Evolutionary conservation across 108 stramenopile species (phyloP).

Genomic region (Fragilariopsis cylindrus): DNA sequence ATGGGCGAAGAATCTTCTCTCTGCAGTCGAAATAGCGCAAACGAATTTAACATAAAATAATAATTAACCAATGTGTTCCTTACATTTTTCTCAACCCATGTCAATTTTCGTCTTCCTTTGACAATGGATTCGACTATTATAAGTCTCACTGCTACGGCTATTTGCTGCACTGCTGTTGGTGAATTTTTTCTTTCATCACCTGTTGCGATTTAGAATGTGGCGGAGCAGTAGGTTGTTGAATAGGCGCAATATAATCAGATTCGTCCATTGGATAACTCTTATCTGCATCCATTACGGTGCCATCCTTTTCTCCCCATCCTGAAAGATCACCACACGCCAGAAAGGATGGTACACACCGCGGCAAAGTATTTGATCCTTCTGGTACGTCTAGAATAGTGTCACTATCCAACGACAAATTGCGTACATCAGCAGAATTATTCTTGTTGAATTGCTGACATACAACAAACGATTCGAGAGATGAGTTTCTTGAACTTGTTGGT

Average conservation of each 20-base stretch:
- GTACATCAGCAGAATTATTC: slow-evolving; percentile 16
- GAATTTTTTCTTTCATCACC: slow-evolving; percentile 32
- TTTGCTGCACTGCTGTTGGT: background rate
- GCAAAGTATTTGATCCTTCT: slow-evolving; percentile 13
- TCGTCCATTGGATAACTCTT: slow-evolving; percentile 77
- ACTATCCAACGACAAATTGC: slow-evolving; percentile 35
- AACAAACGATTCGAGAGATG: slow-evolving; percentile 90
- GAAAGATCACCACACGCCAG: slow-evolving; percentile 72
- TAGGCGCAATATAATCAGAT: slow-evolving; percentile 45
- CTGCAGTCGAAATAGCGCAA: slow-evolving; percentile 9
- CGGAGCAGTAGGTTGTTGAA: slow-evolving; percentile 76
- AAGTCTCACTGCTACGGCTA: background rate
- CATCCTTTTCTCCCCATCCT: slow-evolving; percentile 37
- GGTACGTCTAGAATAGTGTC: slow-evolving; percentile 27
- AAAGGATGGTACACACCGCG: slow-evolving; percentile 67
- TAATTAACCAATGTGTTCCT: background rate
- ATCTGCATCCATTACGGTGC: slow-evolving; percentile 75
- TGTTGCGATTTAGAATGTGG: slow-evolving; percentile 44
- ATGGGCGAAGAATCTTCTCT: slow-evolving; percentile 7
- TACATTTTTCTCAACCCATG: background rate
- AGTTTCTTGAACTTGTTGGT: slow-evolving; percentile 87
- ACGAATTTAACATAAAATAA: background rate
- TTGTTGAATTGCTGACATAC: slow-evolving; percentile 64
- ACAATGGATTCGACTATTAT: background rate
- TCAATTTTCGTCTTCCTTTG: background rate